Evolutionary conservation across 257 asterid species (phyloP).

Genomic region (Solanum chmielewskii): DNA sequence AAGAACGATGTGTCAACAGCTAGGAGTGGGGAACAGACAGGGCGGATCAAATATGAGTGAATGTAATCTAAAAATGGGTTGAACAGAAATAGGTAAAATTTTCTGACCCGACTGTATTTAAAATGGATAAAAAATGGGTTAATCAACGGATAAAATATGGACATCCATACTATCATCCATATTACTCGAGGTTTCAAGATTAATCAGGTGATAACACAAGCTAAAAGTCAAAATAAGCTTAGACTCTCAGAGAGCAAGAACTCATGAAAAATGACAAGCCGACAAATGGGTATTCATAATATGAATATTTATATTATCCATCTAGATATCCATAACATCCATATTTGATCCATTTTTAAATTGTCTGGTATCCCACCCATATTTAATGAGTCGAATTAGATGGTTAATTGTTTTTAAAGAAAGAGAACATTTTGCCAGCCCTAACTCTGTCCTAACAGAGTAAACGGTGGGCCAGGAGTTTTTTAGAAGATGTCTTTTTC

Average conservation of each 20-base stretch:
- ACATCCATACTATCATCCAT: neutral
- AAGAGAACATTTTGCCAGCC: neutral
- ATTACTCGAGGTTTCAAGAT: neutral
- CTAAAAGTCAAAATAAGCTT: neutral
- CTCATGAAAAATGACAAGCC: neutral
- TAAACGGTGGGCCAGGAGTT: neutral
- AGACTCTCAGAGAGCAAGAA: neutral
- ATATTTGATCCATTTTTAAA: neutral
- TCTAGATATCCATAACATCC: neutral
- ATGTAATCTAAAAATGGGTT: neutral
- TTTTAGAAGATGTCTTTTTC: neutral
- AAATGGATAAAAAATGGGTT: neutral
- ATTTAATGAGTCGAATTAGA: neutral
- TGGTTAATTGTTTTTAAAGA: neutral
- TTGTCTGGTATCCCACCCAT: neutral
- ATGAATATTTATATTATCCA: neutral
- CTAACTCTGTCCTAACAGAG: neutral
- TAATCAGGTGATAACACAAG: neutral
- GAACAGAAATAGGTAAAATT: neutral
- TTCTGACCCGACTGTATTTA: neutral
- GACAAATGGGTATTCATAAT: neutral
- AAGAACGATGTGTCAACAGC: neutral
- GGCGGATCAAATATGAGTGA: neutral
- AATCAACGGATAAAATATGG: neutral
- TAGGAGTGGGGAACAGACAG: neutral